Conservation (phyloP, 768 basidiomycete species). For the Termitomyces sp. region DNA sequence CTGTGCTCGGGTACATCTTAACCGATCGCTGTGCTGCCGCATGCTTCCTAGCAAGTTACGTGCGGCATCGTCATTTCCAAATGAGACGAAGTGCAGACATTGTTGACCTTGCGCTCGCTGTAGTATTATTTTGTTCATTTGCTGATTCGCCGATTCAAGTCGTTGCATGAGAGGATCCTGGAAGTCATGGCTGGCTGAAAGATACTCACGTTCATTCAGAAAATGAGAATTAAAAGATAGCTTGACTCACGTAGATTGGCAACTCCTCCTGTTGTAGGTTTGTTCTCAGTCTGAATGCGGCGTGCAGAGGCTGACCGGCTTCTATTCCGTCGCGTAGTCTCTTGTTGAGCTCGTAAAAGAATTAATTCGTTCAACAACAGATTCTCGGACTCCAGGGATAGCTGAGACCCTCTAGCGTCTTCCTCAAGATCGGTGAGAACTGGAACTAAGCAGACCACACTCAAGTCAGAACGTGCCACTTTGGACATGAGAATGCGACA, state of each 20-base stretch:
- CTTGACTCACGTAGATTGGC: not conserved
- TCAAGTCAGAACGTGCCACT: not conserved
- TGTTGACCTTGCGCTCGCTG: not conserved
- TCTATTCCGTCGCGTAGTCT: not conserved
- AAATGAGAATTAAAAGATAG: not conserved
- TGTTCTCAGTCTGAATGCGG: not conserved
- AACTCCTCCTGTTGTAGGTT: not conserved
- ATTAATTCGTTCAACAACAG: not conserved
- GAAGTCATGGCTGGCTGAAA: not conserved
- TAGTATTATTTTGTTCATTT: not conserved
- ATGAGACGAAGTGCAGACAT: not conserved
- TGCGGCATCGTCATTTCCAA: slow-evolving; percentile 1
- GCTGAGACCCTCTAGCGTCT: not conserved
- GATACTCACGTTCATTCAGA: not conserved
- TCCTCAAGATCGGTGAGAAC: not conserved
- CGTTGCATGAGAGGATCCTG: not conserved
- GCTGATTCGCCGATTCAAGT: not conserved
- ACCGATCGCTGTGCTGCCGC: slow-evolving; percentile 6
- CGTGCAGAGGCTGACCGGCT: not conserved
- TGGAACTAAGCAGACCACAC: not conserved
- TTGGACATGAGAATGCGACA: not conserved
- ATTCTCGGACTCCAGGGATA: not conserved
- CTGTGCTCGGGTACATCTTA: not conserved
- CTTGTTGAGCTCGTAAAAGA: not conserved
- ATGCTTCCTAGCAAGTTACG: slow-evolving; percentile 6